Evolutionary conservation across 805 yeast species (phyloP), one percentile per base, ranked within the genome.

Genomic region (Hanseniaspora vineae): DNA sequence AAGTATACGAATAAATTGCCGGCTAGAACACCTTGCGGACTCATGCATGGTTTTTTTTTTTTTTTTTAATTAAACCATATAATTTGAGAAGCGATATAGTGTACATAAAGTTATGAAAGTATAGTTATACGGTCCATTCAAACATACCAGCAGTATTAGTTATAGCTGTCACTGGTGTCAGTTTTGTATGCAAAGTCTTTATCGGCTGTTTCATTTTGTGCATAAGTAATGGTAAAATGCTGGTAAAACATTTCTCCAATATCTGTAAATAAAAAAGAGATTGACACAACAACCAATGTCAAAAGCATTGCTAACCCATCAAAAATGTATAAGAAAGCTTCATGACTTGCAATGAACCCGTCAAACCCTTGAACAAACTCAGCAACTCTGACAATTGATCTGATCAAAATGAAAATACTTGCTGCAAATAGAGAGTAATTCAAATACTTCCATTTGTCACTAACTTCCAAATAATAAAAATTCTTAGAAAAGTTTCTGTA

Each of bases 311-410:
- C 19, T 10, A 37, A n/a, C 1, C 60, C 61, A 44, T 64, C 69
- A 39, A 63, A 58, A 6, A 58, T 49, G 45, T 54, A 62, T 14
- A 63, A 47, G 46, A 52, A 62, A 42, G 50, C 51, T 48, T 64
- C 66, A 46, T 61, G 62, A 5, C 54, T 37, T 6, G 48, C 49
- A 17, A 64, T 55, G 43, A 20, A 52, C 0, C 68, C 68, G 29
- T 52, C 50, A 31, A 39, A 49, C 2, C 68, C 68, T 48, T 65
- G 55, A n/a, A 54, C 42, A 49, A 53, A 64, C 46, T 65, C 68
- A 13, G 61, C 50, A 4, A 56, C 53, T 50, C 67, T 58, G 32
- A 57, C 58, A 15, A 65, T 54, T 6, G 65, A 62, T 51, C 68
- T 58, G n/a, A 62, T 47, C 35, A 65, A 45, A 39, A 65, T 58